These are phyloP conservation scores for Penstemon eatonii DNA, from an alignment of 257 asterid genomes.

Conservation along the genomic window DNA sequence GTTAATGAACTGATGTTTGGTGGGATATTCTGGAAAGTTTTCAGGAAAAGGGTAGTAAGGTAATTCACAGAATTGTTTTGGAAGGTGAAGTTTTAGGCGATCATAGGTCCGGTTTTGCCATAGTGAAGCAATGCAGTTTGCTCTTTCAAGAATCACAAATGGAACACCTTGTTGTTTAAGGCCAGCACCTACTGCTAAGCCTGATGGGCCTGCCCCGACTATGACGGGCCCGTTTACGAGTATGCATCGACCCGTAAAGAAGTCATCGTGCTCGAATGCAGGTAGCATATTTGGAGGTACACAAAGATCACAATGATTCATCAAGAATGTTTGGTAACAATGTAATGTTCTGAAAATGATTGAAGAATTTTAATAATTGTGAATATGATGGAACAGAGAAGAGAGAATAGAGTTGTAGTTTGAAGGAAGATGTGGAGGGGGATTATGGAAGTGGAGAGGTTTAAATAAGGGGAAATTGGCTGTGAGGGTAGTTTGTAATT, in stretches of 20 bases:
- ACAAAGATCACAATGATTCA: slow-evolving; percentile 48
- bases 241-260: slow-evolving; percentile 67
- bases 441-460: slow-evolving; percentile 54
- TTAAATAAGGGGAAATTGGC: slow-evolving; percentile 55
- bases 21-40: slow-evolving; percentile 72
- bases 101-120: slow-evolving; percentile 86
- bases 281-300: slow-evolving; percentile 35
- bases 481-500: slow-evolving; percentile 39
- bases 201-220: slow-evolving; percentile 93
- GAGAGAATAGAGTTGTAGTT: slow-evolving; percentile 24
- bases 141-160: slow-evolving; percentile 70
- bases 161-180: slow-evolving; percentile 79
- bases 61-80: slow-evolving; percentile 73
- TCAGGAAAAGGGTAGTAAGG: slow-evolving; percentile 72
- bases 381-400: slow-evolving; percentile 32
- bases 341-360: background rate
- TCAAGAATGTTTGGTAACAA: slow-evolving; percentile 18
- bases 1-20: slow-evolving; percentile 63
- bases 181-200: slow-evolving; percentile 82
- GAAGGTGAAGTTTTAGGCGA: slow-evolving; percentile 86
- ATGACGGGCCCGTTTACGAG: slow-evolving; percentile 90
- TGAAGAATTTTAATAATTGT: slow-evolving; percentile 1
- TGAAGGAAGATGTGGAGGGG: slow-evolving; percentile 66
- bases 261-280: slow-evolving; percentile 39
- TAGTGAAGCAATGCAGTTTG: slow-evolving; percentile 89